Evolutionary conservation across 805 yeast species (phyloP), one percentile per base, ranked within the genome.

Genomic region (Zygotorulaspora sp.): DNA sequence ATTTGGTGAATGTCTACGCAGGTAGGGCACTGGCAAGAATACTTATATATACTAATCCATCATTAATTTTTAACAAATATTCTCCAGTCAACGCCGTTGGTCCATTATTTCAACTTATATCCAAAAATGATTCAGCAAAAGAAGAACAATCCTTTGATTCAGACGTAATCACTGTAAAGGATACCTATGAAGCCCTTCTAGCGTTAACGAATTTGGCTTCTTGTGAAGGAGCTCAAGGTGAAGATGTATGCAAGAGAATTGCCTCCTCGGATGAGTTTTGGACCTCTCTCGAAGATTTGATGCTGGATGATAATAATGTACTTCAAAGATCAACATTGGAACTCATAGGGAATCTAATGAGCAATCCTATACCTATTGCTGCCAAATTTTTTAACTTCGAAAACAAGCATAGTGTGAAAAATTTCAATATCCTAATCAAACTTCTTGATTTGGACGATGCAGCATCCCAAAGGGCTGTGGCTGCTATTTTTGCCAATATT

Each of bases 191-290:
- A 49, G 64, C 79, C 0, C 60, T 84, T 26, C 53, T 80, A 15
- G 85, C 89, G 0, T 65, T 83, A 19, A 83, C 90, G 1, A 84
- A 83, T 56, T 47, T 81, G 6, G 74, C 86, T 0, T 69, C 85
- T 0, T 42, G 68, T 2, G 65, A 63, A 29, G 65, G 65, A 8
- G 63, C 67, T 4, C 58, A 57, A 10, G 58, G 67, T 23, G 67
- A 70, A 7, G 61, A 70, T 18, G 64, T 57, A 25, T 60, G 53
- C 39, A 56, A 34, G 24, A 45, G 47, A 19, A 52, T 48, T 15
- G 50, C 44, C 9, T 61, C 69, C 4, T 56, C 61, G 30, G 57
- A 64, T 3, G 55, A 63, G 5, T 62, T 68, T 33, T 76, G 79
- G 72, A 49, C 66, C 1, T 66, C 65, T 18, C 65, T 80, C 10